Evolutionary conservation across 2,329 filamentous ascomycete species (phyloP).

Genomic region (Fusarium verrucosum): DNA sequence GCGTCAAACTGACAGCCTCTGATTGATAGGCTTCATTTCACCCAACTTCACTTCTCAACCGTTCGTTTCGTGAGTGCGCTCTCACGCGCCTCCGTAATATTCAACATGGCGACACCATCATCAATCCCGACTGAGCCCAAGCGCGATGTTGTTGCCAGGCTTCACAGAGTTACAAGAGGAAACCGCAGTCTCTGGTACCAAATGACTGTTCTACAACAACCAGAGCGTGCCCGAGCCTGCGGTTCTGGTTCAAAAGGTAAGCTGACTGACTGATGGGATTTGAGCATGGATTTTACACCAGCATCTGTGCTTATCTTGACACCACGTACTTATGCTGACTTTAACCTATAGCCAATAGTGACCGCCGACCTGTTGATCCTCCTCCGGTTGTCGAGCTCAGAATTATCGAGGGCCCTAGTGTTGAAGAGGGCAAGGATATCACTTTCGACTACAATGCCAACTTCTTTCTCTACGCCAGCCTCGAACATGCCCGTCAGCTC

Average conservation of each 20-base stretch:
- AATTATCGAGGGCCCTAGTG: slow-evolving; percentile 77
- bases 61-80: slow-evolving; percentile 18
- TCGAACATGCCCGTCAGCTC: slow-evolving; percentile 85
- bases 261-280: slow-evolving; percentile 43
- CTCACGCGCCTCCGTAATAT: slow-evolving; percentile 16
- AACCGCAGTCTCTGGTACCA: slow-evolving; percentile 83
- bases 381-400: slow-evolving; percentile 93
- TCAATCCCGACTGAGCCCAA: slow-evolving; percentile 43
- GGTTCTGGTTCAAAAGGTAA: slow-evolving; percentile 94
- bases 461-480: slow-evolving; percentile 94
- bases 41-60: slow-evolving; percentile 12
- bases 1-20: slow-evolving; percentile 17
- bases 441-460: slow-evolving; percentile 95
- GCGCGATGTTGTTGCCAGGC: slow-evolving; percentile 57
- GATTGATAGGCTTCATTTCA: slow-evolving; percentile 20
- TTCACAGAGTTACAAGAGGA: slow-evolving; percentile 68
- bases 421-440: slow-evolving; percentile 71
- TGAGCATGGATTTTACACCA: neutral
- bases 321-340: slow-evolving; percentile 28
- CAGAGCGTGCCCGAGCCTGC: slow-evolving; percentile 91
- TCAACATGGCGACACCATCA: slow-evolving; percentile 49
- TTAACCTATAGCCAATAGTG: slow-evolving; percentile 55
- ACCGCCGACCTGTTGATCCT: slow-evolving; percentile 91
- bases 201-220: slow-evolving; percentile 90
- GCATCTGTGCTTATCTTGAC: neutral